Evolutionary conservation across 768 basidiomycete species (phyloP).

Genomic region (Tricholoma saponaceum): DNA sequence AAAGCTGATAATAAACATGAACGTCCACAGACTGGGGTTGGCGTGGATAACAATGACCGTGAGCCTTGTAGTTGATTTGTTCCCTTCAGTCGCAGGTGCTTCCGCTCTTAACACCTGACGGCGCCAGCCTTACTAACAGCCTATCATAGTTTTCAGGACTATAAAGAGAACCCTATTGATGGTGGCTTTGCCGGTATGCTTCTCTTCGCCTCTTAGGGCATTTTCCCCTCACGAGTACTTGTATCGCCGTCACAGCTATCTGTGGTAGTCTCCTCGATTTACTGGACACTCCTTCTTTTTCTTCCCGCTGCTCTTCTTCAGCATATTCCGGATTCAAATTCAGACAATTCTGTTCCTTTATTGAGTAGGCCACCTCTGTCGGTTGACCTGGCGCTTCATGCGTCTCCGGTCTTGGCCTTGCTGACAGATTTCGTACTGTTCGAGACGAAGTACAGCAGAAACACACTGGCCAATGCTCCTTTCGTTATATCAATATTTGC

Average conservation of each 20-base stretch:
- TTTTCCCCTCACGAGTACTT: background rate
- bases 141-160: conserved; percentile 30
- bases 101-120: background rate
- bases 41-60: conserved; percentile 32
- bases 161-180: conserved; percentile 59
- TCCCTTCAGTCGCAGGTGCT: conserved; percentile 27
- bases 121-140: background rate
- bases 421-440: conserved; percentile 66
- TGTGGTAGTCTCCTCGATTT: conserved; percentile 46
- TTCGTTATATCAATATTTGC: conserved; percentile 24
- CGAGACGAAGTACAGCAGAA: conserved; percentile 49
- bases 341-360: conserved; percentile 18
- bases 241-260: conserved; percentile 22
- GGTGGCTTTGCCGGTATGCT: conserved; percentile 60
- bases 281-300: conserved; percentile 61
- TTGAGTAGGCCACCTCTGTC: conserved; percentile 40
- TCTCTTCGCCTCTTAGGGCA: background rate
- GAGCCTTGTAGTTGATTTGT: conserved; percentile 28
- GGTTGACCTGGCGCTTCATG: conserved; percentile 65
- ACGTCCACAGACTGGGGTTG: conserved; percentile 27
- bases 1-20: background rate
- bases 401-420: conserved; percentile 52
- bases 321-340: conserved; percentile 23
- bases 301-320: conserved; percentile 57
- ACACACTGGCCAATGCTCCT: conserved; percentile 25